phyloP scores from a whole-genome alignment of 768 basidiomycete species.

The Trametes coccinea region DNA sequence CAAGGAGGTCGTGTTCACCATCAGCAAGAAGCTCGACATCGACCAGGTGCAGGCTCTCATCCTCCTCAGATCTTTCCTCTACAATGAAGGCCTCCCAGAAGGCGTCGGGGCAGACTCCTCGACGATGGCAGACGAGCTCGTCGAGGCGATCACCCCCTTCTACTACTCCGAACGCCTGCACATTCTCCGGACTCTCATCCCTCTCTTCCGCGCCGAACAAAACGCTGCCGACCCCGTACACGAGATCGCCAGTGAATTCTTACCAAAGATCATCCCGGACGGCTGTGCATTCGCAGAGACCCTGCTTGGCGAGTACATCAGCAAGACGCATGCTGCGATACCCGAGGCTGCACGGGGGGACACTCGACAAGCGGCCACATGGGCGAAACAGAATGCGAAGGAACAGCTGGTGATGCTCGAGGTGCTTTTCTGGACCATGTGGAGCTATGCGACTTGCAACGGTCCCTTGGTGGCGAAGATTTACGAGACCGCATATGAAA shows the following conservation, averaged over 20 bases:
- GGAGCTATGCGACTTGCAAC: slow-evolving; percentile 67
- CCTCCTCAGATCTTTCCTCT: slow-evolving; percentile 74
- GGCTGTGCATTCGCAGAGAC: slow-evolving; percentile 59
- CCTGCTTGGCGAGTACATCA: slow-evolving; percentile 61
- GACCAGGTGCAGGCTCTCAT: slow-evolving; percentile 80
- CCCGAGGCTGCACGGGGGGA: slow-evolving; percentile 46
- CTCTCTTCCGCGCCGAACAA: slow-evolving; percentile 72
- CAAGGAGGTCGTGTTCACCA: slow-evolving; percentile 67
- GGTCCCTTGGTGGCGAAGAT: slow-evolving; percentile 64
- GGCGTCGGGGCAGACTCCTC: slow-evolving; percentile 42
- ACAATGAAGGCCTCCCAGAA: slow-evolving; percentile 70
- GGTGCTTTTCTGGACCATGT: slow-evolving; percentile 88
- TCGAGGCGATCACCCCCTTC: slow-evolving; percentile 77
- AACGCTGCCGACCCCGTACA: slow-evolving; percentile 56
- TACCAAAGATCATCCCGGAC: slow-evolving; percentile 65
- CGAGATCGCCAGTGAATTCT: slow-evolving; percentile 50
- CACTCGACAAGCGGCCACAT: slow-evolving; percentile 59
- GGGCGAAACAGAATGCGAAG: slow-evolving; percentile 72
- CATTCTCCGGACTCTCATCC: slow-evolving; percentile 66
- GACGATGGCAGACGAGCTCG: slow-evolving; percentile 54
- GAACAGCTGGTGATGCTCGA: slow-evolving; percentile 84
- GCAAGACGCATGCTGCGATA: slow-evolving; percentile 50
- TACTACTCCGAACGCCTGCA: slow-evolving; percentile 80
- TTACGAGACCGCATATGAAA: slow-evolving; percentile 62
- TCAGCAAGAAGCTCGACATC: slow-evolving; percentile 72